These are phyloP conservation scores for Ganoderma lingzhi DNA, from an alignment of 1,284 basidiomycete species.

Conservation along the genomic window DNA sequence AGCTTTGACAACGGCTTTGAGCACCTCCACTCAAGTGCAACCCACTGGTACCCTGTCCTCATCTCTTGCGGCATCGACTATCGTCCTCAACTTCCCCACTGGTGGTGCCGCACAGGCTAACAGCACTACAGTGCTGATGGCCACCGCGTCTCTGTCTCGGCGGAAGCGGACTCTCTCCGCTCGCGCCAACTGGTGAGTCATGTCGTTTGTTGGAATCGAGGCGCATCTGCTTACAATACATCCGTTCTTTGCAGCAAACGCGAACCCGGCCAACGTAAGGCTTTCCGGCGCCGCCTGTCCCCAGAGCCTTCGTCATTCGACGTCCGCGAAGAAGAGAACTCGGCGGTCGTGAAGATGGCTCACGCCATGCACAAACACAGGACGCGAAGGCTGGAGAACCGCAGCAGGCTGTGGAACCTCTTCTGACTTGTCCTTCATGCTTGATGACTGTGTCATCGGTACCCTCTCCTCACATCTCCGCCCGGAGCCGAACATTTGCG, in stretches of 20 bases:
- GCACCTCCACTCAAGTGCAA: conserved; percentile 42
- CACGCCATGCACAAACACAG: conserved; percentile 14
- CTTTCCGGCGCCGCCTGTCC: conserved; percentile 17
- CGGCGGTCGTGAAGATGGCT: conserved; percentile 7
- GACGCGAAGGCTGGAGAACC: conserved; percentile 24
- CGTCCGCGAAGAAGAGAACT: not conserved
- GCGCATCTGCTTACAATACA: conserved; percentile 4
- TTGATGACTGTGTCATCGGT: not conserved
- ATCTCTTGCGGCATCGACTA: conserved; percentile 46
- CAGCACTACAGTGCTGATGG: conserved; percentile 6
- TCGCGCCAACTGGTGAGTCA: conserved; percentile 28
- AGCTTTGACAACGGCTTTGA: not conserved
- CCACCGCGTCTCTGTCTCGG: not conserved
- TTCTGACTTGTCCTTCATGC: conserved; percentile 15
- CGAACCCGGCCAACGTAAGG: conserved; percentile 8
- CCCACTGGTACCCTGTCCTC: not conserved
- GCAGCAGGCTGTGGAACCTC: conserved; percentile 30
- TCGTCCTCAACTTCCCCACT: conserved; percentile 10
- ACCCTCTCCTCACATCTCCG: not conserved
- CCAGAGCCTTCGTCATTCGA: not conserved
- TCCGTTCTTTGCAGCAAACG: conserved; percentile 11
- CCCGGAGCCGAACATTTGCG: not conserved
- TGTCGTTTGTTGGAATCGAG: not conserved
- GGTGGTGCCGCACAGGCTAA: not conserved
- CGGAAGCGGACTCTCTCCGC: not conserved